Evolutionary conservation across 2,329 filamentous ascomycete species (phyloP), one percentile per base, ranked within the genome.

Genomic region (Fusarium guadeloupense): DNA sequence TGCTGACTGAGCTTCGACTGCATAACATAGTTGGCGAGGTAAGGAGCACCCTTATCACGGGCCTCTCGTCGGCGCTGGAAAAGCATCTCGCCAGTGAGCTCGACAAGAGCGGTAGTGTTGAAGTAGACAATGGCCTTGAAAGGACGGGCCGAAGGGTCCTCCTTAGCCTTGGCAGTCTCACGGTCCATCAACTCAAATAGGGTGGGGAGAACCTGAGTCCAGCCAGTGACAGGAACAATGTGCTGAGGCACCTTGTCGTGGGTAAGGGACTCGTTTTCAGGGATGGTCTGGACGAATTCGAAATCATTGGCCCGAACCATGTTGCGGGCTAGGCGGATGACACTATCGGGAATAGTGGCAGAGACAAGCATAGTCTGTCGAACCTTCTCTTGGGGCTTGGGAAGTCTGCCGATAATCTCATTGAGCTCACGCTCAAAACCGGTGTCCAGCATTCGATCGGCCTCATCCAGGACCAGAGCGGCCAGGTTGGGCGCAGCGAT

Each of bases 101-200:
- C 81, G 38, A 93, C 91, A 62, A 90, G 83, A 20, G 85, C 84
- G 1, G 90, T 96, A 19, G 90, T 92, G 69, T 91, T 91, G 74
- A 94, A 89, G 79, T 97, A 99, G 35, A 97, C 80, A 57, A 99
- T 96, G n/a, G 92, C 92, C 82, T 99, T 99, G 85, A 98, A 97
- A 0, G 92, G 91, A 14, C 75, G 75, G 4, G 59, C 69, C 5
- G 74, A 73, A 3, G 68, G 74, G 60, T 81, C 77, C 60, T 75
- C 70, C 3, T 63, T 68, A 17, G 77, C 73, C 20, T 78, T 77
- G 25, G 80, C 67, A n/a, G 82, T 74, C 67, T 90, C 87, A 30
- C 84, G 83, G 49, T 88, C 78, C 40, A 89, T 79, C 45, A 97
- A 82, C 75, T 98, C 93, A 48, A 95, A 82, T 17, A 98, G 74